These are phyloP conservation scores for Fusarium incarnatum DNA, from an alignment of 2,329 filamentous ascomycete genomes.

Conservation along the genomic window DNA sequence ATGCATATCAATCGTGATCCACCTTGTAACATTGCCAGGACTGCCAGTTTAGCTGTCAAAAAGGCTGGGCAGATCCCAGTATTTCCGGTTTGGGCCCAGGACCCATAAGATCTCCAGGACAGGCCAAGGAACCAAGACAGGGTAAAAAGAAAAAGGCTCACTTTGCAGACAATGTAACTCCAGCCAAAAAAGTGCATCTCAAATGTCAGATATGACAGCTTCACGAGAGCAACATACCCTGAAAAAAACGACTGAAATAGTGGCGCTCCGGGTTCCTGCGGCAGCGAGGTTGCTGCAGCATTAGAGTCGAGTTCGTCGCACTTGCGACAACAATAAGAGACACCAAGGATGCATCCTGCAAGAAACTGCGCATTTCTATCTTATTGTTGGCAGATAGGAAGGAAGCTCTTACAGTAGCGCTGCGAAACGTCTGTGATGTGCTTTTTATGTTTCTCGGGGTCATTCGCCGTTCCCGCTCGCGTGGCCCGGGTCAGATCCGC, in stretches of 20 bases:
- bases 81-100: background rate
- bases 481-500: constrained; percentile 25
- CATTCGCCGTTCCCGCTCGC: constrained; percentile 28
- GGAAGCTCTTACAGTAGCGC: constrained; percentile 21
- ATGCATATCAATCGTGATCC: background rate
- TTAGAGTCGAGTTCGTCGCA: constrained; percentile 9
- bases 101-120: background rate
- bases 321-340: constrained; percentile 33
- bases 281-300: constrained; percentile 25
- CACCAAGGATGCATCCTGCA: constrained; percentile 21
- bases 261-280: constrained; percentile 40
- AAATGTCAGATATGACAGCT: background rate
- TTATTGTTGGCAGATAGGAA: constrained; percentile 15
- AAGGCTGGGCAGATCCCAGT: background rate
- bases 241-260: background rate
- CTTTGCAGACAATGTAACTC: background rate
- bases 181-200: background rate
- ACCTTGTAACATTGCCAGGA: background rate
- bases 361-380: constrained; percentile 17
- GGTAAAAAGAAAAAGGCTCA: background rate
- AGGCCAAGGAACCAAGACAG: background rate
- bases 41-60: background rate
- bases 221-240: background rate
- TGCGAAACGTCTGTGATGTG: constrained; percentile 1
- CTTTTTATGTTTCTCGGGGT: constrained; percentile 18